These are phyloP conservation scores for Acacia concinna DNA, from an alignment of 331 rosid species.

Conservation along the genomic window DNA sequence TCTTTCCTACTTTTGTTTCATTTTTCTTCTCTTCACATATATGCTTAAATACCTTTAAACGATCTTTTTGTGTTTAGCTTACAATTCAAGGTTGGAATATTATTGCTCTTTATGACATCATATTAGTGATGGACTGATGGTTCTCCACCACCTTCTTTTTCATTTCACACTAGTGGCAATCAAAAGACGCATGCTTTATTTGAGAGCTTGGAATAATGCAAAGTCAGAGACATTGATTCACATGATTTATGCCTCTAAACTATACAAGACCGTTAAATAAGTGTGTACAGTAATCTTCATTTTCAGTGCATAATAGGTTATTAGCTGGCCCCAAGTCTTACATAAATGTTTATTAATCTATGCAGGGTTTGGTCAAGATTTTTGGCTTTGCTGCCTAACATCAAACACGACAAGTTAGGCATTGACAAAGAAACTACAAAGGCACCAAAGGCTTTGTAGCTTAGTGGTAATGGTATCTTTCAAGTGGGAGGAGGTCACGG, in stretches of 20 bases:
- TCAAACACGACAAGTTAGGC: slow-evolving; percentile 23
- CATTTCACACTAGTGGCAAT: slow-evolving; percentile 48
- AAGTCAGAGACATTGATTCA: slow-evolving; percentile 45
- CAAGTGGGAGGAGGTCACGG: too few relatives aligned
- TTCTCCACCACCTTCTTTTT: slow-evolving; percentile 40
- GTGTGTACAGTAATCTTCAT: slow-evolving; percentile 35
- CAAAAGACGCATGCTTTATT: slow-evolving; percentile 60
- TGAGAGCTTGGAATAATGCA: slow-evolving; percentile 45
- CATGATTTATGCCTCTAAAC: slow-evolving; percentile 36
- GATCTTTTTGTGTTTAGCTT: slow-evolving; percentile 44
- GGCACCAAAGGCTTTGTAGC: too few relatives aligned
- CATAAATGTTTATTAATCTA: not conserved
- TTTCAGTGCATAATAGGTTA: slow-evolving; percentile 35
- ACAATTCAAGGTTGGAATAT: slow-evolving; percentile 57
- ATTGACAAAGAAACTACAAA: slow-evolving; percentile 17
- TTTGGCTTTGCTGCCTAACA: slow-evolving; percentile 17
- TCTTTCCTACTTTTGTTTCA: slow-evolving; percentile 36
- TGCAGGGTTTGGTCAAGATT: slow-evolving; percentile 14
- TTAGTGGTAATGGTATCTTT: too few relatives aligned
- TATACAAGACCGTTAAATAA: slow-evolving; percentile 13
- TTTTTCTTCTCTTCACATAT: slow-evolving; percentile 32
- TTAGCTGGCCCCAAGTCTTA: slow-evolving; percentile 4
- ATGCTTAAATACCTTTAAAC: slow-evolving; percentile 38
- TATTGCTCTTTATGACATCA: slow-evolving; percentile 41
- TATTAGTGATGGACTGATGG: slow-evolving; percentile 37